These are phyloP conservation scores for Lyophyllum semitale DNA, from an alignment of 768 basidiomycete species.

Conservation along the genomic window DNA sequence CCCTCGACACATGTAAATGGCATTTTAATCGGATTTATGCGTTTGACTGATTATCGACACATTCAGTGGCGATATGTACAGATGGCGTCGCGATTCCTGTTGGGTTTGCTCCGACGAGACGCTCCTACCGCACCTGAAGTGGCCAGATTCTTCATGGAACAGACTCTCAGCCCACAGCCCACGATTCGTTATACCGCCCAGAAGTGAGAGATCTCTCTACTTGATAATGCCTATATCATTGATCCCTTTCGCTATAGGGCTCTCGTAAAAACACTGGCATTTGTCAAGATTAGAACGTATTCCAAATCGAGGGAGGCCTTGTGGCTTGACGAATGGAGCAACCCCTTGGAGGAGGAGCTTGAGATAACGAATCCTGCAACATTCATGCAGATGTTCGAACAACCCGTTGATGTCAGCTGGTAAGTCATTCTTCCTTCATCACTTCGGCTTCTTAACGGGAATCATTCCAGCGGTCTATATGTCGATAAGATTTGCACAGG, in stretches of 20 bases:
- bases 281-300: slow-evolving; percentile 78
- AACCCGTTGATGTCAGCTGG: slow-evolving; percentile 38
- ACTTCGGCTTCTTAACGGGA: slow-evolving; percentile 3
- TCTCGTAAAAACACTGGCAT: slow-evolving; percentile 62
- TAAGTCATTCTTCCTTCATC: slow-evolving; percentile 21
- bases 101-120: slow-evolving; percentile 66
- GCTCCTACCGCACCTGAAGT: slow-evolving; percentile 50
- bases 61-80: slow-evolving; percentile 83
- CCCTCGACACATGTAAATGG: slow-evolving; percentile 71
- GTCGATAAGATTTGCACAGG: slow-evolving; percentile 79
- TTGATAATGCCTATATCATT: slow-evolving; percentile 1
- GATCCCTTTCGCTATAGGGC: slow-evolving; percentile 43
- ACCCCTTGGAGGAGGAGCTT: slow-evolving; percentile 55
- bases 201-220: slow-evolving; percentile 38
- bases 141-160: slow-evolving; percentile 63
- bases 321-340: slow-evolving; percentile 74
- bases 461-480: slow-evolving; percentile 43
- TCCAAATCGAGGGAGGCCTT: slow-evolving; percentile 62
- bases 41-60: neutral
- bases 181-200: slow-evolving; percentile 67
- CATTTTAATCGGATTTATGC: slow-evolving; percentile 4
- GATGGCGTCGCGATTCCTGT: slow-evolving; percentile 65
- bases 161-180: slow-evolving; percentile 71
- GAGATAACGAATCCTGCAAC: slow-evolving; percentile 45
- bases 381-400: slow-evolving; percentile 50